These are phyloP conservation scores for Dicorynia guianensis DNA, from an alignment of 306 rosid species.

Conservation along the genomic window DNA sequence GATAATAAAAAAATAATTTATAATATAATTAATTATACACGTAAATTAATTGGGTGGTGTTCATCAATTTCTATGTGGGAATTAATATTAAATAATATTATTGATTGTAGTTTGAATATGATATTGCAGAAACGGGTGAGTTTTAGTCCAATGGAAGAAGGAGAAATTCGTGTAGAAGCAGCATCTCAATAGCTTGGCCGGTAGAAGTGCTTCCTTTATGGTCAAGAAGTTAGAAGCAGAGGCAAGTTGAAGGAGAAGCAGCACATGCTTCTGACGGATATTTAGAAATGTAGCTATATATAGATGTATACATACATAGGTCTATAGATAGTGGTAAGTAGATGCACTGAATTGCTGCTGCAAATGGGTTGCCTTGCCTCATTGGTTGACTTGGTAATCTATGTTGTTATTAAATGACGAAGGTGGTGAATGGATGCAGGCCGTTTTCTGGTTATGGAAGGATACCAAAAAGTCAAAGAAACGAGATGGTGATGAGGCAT, in stretches of 20 bases:
- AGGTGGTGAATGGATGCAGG: too few species aligned
- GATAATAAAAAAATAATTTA: too few species aligned
- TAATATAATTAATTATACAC: too few species aligned
- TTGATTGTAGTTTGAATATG: not conserved
- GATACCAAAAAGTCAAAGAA: too few species aligned
- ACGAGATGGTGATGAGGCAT: too few species aligned
- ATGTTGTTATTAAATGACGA: too few species aligned
- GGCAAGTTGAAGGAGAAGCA: not conserved
- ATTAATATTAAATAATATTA: not conserved
- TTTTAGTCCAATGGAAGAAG: constrained; percentile 60
- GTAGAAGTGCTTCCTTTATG: not conserved
- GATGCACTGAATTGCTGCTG: too few species aligned
- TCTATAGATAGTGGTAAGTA: too few species aligned
- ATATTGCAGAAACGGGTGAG: constrained; percentile 73
- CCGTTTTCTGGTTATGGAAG: too few species aligned
- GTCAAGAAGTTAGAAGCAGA: constrained; percentile 10
- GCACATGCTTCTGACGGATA: not conserved
- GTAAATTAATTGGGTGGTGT: not conserved
- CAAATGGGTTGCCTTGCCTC: too few species aligned
- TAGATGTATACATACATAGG: not conserved
- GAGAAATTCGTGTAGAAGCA: constrained; percentile 49
- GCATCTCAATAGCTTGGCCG: constrained; percentile 15
- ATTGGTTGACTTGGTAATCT: too few species aligned
- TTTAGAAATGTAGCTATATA: not conserved
- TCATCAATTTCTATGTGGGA: not conserved